Evolutionary conservation across 306 rosid genomes (phyloP).

Genomic region (Astragalus membranaceus): DNA sequence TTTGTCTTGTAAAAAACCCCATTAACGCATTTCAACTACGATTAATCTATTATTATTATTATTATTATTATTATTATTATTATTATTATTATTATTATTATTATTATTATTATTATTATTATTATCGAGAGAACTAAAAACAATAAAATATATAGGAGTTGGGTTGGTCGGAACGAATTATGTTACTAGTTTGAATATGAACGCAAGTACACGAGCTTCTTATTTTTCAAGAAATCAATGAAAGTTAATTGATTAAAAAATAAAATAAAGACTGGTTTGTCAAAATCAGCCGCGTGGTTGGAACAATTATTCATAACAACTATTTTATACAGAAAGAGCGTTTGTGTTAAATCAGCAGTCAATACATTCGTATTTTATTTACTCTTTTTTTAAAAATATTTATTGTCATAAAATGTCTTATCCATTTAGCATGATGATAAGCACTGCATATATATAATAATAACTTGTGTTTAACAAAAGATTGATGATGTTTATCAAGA

Average conservation of each 20-base stretch:
- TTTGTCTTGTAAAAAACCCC: too few species aligned
- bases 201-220: not conserved
- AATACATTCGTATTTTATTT: not conserved
- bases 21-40: too few species aligned
- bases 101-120: too few species aligned
- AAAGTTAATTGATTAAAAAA: not conserved
- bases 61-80: too few species aligned
- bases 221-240: not conserved
- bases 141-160: too few species aligned
- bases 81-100: too few species aligned
- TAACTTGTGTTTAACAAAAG: not conserved
- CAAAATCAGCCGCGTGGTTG: not conserved
- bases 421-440: not conserved
- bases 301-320: not conserved
- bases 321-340: not conserved
- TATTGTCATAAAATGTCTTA: not conserved
- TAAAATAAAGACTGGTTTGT: not conserved
- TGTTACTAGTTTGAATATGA: not conserved
- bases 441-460: not conserved
- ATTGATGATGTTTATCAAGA: not conserved
- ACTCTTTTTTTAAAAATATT: not conserved
- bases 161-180: too few species aligned
- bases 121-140: too few species aligned
- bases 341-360: not conserved
- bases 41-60: too few species aligned